These are phyloP conservation scores for Moricandia moricandioides DNA, from an alignment of 345 rosid genomes.

Conservation along the genomic window DNA sequence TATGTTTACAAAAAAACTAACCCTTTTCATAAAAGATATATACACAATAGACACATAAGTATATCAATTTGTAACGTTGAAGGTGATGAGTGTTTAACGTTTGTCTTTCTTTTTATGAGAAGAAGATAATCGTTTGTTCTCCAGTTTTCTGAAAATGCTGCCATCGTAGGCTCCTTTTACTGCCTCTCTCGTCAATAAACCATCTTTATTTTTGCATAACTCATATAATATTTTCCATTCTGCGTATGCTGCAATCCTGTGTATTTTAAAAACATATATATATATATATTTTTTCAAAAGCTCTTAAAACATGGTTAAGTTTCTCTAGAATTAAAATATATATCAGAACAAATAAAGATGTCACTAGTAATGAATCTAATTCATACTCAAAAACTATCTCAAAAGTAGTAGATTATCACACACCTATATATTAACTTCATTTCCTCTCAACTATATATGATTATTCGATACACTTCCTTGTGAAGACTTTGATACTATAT, in stretches of 20 bases:
- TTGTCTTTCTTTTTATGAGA: background rate
- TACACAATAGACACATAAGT: background rate
- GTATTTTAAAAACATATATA: background rate
- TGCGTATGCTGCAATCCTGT: slow-evolving; percentile 52
- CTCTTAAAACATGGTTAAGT: background rate
- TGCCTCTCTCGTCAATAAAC: slow-evolving; percentile 55
- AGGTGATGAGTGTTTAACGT: slow-evolving; percentile 7
- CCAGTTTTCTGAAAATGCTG: slow-evolving; percentile 53
- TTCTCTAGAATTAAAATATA: background rate
- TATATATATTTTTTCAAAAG: background rate
- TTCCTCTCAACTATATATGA: no score
- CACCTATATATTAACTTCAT: no score
- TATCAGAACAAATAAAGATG: no score
- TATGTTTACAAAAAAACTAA: background rate
- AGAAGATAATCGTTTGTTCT: slow-evolving; percentile 41
- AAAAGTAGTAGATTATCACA: no score
- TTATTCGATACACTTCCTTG: no score
- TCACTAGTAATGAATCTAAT: no score
- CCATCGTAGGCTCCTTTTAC: slow-evolving; percentile 66
- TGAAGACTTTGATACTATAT: no score
- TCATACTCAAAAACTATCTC: no score
- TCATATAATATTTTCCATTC: slow-evolving; percentile 58
- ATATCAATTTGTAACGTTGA: background rate
- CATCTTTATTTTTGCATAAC: slow-evolving; percentile 60
- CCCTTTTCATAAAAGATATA: background rate